phyloP scores from a whole-genome alignment of 345 rosid genomes.

The Turnera subulata region DNA sequence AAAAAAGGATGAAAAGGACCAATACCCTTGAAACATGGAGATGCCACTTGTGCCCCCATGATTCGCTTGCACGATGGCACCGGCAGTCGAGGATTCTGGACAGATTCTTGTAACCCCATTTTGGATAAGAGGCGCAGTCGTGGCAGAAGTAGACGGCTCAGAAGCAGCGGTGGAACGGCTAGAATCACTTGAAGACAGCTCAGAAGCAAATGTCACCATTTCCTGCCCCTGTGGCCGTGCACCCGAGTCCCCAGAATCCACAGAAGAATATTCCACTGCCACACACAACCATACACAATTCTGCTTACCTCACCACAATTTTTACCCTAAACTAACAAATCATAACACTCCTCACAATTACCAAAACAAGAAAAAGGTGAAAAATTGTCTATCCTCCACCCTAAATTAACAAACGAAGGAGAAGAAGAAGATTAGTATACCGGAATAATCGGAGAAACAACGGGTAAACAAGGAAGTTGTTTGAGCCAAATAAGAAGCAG shows the following conservation, averaged over 20 bases:
- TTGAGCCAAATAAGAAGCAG: slow-evolving; percentile 51
- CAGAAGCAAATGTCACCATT: slow-evolving; percentile 46
- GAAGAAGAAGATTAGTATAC: slow-evolving; percentile 17
- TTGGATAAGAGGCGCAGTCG: slow-evolving; percentile 23
- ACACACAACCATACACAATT: neutral
- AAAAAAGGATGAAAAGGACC: slow-evolving; percentile 14
- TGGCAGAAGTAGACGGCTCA: slow-evolving; percentile 47
- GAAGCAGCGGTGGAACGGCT: slow-evolving; percentile 37
- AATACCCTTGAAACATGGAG: slow-evolving; percentile 81
- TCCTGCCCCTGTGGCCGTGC: slow-evolving; percentile 51
- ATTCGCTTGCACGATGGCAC: slow-evolving; percentile 46
- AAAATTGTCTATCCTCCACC: neutral
- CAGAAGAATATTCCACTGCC: slow-evolving; percentile 52
- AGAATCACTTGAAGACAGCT: slow-evolving; percentile 34
- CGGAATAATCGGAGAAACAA: slow-evolving; percentile 55
- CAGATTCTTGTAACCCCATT: slow-evolving; percentile 29
- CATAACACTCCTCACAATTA: neutral
- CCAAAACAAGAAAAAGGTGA: neutral
- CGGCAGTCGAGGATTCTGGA: slow-evolving; percentile 35
- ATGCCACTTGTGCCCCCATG: slow-evolving; percentile 41
- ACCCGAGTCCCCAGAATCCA: slow-evolving; percentile 40
- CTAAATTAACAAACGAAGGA: neutral
- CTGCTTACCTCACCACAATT: neutral
- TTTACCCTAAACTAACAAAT: neutral
- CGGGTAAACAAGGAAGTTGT: slow-evolving; percentile 51